phyloP scores from a whole-genome alignment of 169 alveolate species.

The Eimeria acervulina region DNA sequence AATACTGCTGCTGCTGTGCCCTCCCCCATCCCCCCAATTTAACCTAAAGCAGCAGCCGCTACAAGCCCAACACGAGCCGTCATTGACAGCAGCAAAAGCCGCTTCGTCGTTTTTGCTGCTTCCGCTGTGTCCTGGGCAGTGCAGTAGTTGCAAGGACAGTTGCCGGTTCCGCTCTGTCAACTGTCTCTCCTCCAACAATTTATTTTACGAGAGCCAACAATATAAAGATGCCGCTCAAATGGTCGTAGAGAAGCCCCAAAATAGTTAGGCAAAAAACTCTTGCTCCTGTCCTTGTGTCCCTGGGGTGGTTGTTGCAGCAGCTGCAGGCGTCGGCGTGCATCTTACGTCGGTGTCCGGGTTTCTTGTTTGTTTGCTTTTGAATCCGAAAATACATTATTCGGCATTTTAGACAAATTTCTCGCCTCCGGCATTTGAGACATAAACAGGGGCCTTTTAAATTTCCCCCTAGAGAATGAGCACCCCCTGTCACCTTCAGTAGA shows the following conservation, averaged over 20 bases:
- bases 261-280: background rate
- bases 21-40: constrained; percentile 29
- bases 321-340: constrained; percentile 74
- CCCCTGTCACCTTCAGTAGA: constrained; percentile 47
- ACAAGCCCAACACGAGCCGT: constrained; percentile 64
- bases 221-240: constrained; percentile 32
- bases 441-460: background rate
- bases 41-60: constrained; percentile 31
- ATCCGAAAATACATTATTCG: constrained; percentile 8
- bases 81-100: constrained; percentile 40
- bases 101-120: constrained; percentile 51
- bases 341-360: constrained; percentile 53
- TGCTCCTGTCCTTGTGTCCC: constrained; percentile 51
- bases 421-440: constrained; percentile 45
- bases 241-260: constrained; percentile 28
- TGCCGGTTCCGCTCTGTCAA: constrained; percentile 35
- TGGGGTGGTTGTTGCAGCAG: constrained; percentile 63
- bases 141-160: constrained; percentile 75
- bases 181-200: constrained; percentile 25
- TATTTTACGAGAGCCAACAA: background rate
- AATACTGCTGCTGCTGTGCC: constrained; percentile 43
- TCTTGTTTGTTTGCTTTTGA: constrained; percentile 72
- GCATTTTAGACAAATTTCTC: constrained; percentile 3
- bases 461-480: background rate
- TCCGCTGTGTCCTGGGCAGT: constrained; percentile 50